Evolutionary conservation across 768 basidiomycete species (phyloP).

Genomic region (Strobilomyces echinocephalus): DNA sequence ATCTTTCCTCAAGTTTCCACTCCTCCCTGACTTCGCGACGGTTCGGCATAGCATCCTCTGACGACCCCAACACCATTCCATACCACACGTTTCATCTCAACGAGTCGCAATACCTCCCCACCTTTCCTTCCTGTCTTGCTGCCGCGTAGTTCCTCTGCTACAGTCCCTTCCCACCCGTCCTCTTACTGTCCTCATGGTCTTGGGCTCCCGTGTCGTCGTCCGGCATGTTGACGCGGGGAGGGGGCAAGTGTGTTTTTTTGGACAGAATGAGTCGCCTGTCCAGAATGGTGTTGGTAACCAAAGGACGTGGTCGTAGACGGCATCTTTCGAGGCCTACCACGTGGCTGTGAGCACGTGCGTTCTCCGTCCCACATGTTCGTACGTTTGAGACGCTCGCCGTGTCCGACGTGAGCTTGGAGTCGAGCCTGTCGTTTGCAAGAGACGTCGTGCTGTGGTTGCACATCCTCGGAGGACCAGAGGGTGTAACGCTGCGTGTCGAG

Average conservation of each 20-base stretch:
- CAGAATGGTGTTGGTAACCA: too few species aligned
- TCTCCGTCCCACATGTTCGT: too few species aligned
- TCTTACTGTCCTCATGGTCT: conserved; percentile 40
- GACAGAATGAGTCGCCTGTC: too few species aligned
- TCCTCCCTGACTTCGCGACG: conserved; percentile 17
- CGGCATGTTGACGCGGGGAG: conserved; percentile 1
- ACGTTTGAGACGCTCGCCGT: too few species aligned
- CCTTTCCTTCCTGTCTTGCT: background rate
- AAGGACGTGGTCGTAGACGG: too few species aligned
- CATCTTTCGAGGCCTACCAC: too few species aligned
- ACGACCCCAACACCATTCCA: background rate
- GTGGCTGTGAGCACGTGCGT: too few species aligned
- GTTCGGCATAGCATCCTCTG: background rate
- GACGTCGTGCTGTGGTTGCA: too few species aligned
- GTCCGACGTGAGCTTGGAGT: too few species aligned
- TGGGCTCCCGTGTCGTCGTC: conserved; percentile 74
- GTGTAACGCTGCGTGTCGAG: too few species aligned
- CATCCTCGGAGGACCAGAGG: too few species aligned
- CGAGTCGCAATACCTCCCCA: background rate
- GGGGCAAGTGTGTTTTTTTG: conserved; percentile 70
- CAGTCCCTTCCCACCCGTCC: conserved; percentile 1
- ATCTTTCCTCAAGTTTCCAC: conserved; percentile 22
- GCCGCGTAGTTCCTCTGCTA: conserved; percentile 1
- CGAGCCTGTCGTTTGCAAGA: too few species aligned
- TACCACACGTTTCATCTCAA: background rate